phyloP scores from a whole-genome alignment of 2,329 filamentous ascomycete species.

The Alternaria panax region DNA sequence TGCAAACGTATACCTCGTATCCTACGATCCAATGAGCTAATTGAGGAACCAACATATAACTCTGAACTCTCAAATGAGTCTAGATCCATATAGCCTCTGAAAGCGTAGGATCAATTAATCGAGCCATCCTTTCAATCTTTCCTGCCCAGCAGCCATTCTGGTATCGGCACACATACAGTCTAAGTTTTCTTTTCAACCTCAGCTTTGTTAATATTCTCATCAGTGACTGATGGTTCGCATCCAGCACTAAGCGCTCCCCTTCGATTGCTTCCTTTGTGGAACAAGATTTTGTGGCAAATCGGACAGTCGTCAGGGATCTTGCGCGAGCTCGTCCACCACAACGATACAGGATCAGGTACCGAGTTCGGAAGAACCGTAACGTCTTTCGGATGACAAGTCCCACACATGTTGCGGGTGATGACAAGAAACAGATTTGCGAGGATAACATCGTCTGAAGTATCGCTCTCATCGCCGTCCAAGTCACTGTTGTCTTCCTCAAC shows the following conservation, averaged over 20 bases:
- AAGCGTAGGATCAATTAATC: too few relatives aligned
- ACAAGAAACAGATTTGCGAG: not conserved
- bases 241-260: accelerated
- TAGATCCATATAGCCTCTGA: too few relatives aligned
- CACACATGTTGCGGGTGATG: too few relatives aligned
- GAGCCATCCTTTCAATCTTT: too few relatives aligned
- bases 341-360: not conserved
- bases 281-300: not conserved
- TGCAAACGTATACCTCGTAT: too few relatives aligned
- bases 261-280: not conserved
- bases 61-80: too few relatives aligned
- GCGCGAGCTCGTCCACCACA: not conserved
- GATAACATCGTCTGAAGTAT: not conserved
- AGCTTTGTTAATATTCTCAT: accelerated
- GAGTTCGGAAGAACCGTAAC: not conserved
- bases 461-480: not conserved
- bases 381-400: too few relatives aligned
- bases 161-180: too few relatives aligned
- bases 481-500: not conserved
- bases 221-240: not conserved
- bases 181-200: not conserved
- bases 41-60: too few relatives aligned
- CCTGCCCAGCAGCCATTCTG: too few relatives aligned
- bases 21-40: too few relatives aligned
- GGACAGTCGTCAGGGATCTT: not conserved